Conservation (phyloP, 1,139 yeast genomes). For the Candida glucosophila region DNA sequence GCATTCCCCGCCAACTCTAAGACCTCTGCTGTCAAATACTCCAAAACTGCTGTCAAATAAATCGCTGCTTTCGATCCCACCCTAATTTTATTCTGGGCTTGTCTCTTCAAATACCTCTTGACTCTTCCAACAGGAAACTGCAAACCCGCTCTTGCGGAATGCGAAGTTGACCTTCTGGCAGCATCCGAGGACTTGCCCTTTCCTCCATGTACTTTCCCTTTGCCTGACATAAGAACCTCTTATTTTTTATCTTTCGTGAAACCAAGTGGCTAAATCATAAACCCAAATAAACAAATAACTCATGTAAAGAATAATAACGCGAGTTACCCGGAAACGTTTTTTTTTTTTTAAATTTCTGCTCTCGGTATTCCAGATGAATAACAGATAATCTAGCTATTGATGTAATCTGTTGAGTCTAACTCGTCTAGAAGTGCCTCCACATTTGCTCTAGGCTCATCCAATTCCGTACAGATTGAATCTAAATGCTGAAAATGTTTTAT, state of each 20-base stretch:
- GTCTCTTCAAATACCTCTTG: slow-evolving; percentile 86
- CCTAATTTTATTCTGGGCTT: slow-evolving; percentile 88
- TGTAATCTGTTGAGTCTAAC: slow-evolving; percentile 34
- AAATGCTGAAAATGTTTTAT: slow-evolving; percentile 53
- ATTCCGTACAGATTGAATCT: slow-evolving; percentile 67
- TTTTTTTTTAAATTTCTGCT: too few species aligned
- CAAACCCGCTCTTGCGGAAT: slow-evolving; percentile 94
- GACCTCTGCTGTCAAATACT: slow-evolving; percentile 96
- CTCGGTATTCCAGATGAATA: too few species aligned
- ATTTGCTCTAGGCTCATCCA: slow-evolving; percentile 48
- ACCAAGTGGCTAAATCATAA: too few species aligned
- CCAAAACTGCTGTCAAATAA: slow-evolving; percentile 93
- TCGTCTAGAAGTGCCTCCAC: slow-evolving; percentile 41
- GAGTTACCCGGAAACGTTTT: too few species aligned
- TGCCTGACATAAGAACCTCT: slow-evolving; percentile 51
- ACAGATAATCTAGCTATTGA: slow-evolving; percentile 34
- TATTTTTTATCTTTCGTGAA: too few species aligned
- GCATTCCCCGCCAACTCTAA: slow-evolving; percentile 99
- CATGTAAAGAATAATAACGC: too few species aligned
- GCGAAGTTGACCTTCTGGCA: slow-evolving; percentile 65
- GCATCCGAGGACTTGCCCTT: slow-evolving; percentile 83
- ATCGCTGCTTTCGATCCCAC: slow-evolving; percentile 98
- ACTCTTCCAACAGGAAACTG: slow-evolving; percentile 99
- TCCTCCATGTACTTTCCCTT: slow-evolving; percentile 95
- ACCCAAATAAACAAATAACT: too few species aligned